phyloP scores from a whole-genome alignment of 1,284 basidiomycete genomes.

The Trametes versicolor region DNA sequence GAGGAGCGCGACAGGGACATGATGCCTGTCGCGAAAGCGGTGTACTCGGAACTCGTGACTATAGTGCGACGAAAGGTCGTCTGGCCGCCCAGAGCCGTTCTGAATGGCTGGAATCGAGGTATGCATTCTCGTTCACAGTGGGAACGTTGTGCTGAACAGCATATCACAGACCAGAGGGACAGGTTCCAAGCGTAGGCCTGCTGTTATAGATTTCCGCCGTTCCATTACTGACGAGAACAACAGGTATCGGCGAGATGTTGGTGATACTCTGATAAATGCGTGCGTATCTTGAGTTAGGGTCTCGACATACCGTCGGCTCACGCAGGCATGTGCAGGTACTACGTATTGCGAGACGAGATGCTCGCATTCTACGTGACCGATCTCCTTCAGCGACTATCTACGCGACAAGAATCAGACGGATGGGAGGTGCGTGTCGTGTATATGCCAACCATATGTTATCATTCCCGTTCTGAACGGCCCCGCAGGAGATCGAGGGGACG shows the following conservation, averaged over 20 bases:
- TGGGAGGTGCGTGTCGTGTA: conserved; percentile 72
- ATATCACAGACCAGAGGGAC: conserved; percentile 71
- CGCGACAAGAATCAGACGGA: conserved; percentile 47
- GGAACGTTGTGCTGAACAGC: background rate
- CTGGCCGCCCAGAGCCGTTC: conserved; percentile 63
- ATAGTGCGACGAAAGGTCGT: conserved; percentile 78
- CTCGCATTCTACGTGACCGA: conserved; percentile 74
- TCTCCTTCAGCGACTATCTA: conserved; percentile 61
- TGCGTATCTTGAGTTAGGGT: conserved; percentile 50
- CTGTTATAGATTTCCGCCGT: background rate
- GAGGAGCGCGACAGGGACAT: conserved; percentile 51
- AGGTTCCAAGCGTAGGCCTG: conserved; percentile 77
- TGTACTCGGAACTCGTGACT: conserved; percentile 82
- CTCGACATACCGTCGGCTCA: background rate
- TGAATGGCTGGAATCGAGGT: conserved; percentile 77
- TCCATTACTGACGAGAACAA: background rate
- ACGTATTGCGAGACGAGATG: conserved; percentile 86
- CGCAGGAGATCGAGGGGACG: conserved; percentile 84
- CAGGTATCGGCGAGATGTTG: conserved; percentile 88
- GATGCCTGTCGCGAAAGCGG: conserved; percentile 72
- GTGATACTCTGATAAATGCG: conserved; percentile 92
- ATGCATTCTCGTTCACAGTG: conserved; percentile 34
- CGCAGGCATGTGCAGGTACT: conserved; percentile 65
- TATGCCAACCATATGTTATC: conserved; percentile 3
- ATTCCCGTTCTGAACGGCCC: background rate